phyloP scores from a whole-genome alignment of 495 filamentous ascomycete genomes.

The Tuber indicum region DNA sequence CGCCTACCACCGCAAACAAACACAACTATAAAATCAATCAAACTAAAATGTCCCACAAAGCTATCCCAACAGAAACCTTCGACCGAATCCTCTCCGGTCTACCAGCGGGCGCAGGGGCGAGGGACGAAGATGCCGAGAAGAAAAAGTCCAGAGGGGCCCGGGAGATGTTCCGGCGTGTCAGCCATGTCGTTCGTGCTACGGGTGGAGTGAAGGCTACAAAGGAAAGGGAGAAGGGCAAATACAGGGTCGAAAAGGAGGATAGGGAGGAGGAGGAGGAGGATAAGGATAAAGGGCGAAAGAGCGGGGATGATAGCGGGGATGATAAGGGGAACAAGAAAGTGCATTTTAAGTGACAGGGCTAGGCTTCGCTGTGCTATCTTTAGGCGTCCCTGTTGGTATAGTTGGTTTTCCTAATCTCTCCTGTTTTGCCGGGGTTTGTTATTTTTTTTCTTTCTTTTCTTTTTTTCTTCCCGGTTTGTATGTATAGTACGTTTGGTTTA shows the following conservation, averaged over 20 bases:
- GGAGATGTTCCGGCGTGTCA: background rate
- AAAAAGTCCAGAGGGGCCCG: background rate
- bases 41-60: background rate
- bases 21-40: background rate
- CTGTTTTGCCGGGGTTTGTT: background rate
- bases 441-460: background rate
- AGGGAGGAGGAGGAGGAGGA: background rate
- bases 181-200: slow-evolving; percentile 1
- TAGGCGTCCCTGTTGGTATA: background rate
- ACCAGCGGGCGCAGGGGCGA: background rate
- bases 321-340: background rate
- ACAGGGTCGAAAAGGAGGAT: background rate
- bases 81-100: slow-evolving; percentile 1
- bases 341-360: background rate
- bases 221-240: slow-evolving; percentile 1
- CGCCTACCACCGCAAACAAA: background rate
- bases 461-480: background rate
- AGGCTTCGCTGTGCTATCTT: background rate
- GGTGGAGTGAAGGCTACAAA: background rate
- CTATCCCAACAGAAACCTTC: background rate
- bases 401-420: background rate
- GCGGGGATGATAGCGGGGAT: background rate
- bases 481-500: background rate
- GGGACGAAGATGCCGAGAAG: background rate
- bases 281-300: background rate